Evolutionary conservation across 2,329 filamentous ascomycete genomes (phyloP).

Genomic region (Pestalotiopsis sp.): DNA sequence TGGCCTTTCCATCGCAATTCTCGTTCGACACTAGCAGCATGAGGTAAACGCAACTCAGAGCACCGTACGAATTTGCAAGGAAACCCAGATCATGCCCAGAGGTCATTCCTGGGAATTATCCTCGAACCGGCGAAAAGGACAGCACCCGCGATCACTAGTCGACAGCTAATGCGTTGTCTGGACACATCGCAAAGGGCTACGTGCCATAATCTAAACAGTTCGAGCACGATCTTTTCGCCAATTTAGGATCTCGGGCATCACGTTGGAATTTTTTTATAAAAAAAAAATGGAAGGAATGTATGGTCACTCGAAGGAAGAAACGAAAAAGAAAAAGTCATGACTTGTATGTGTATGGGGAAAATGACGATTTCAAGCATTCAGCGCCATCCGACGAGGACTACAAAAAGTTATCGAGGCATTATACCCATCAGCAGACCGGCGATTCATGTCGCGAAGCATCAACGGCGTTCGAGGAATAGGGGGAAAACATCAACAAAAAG

Average conservation of each 20-base stretch:
- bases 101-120: background rate
- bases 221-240: background rate
- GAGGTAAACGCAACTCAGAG: constrained; percentile 30
- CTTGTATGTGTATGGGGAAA: background rate
- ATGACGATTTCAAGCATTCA: background rate
- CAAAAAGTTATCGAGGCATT: constrained; percentile 11
- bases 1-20: constrained; percentile 90
- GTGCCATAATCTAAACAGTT: background rate
- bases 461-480: constrained; percentile 1
- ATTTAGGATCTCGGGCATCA: background rate
- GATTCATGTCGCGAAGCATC: background rate
- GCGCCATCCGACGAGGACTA: background rate
- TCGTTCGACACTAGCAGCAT: constrained; percentile 68
- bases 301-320: background rate
- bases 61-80: background rate
- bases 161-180: background rate
- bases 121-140: background rate
- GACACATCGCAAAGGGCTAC: background rate
- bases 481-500: background rate
- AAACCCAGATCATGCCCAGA: background rate
- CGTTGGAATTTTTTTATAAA: background rate
- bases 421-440: constrained; percentile 10
- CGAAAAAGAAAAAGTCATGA: background rate
- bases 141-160: background rate
- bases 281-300: background rate